phyloP scores from a whole-genome alignment of 805 yeast species.

The Ogataea saltuana region DNA sequence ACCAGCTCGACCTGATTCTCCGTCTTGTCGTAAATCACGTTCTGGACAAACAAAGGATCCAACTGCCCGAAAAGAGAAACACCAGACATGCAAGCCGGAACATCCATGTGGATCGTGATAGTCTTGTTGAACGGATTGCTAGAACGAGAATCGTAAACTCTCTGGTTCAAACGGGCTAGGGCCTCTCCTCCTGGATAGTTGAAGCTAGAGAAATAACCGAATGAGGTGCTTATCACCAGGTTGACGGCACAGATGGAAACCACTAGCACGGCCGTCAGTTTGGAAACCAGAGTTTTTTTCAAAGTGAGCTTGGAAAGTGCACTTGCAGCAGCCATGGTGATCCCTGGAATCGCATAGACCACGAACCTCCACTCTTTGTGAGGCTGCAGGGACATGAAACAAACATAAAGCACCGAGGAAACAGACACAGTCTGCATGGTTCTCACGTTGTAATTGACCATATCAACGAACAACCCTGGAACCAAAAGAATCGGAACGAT shows the following conservation, averaged over 20 bases:
- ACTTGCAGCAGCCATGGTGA: conserved; percentile 63
- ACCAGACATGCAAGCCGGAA: conserved; percentile 86
- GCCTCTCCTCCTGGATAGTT: conserved; percentile 94
- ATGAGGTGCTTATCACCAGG: conserved; percentile 44
- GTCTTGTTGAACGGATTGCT: conserved; percentile 10
- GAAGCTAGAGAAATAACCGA: conserved; percentile 62
- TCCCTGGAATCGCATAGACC: conserved; percentile 68
- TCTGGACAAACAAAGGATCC: conserved; percentile 36
- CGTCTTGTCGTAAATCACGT: conserved; percentile 65
- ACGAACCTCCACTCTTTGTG: conserved; percentile 96
- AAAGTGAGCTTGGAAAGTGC: conserved; percentile 20
- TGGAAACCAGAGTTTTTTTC: conserved; percentile 7
- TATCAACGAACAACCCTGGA: conserved; percentile 35
- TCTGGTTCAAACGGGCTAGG: conserved; percentile 48
- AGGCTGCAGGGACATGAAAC: conserved; percentile 73
- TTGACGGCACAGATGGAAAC: conserved; percentile 38
- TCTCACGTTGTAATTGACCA: conserved; percentile 31
- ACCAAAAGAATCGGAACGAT: conserved; percentile 41
- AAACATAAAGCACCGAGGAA: conserved; percentile 56
- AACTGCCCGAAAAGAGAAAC: conserved; percentile 73
- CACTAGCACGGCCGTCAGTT: conserved; percentile 32
- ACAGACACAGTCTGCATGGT: conserved; percentile 47
- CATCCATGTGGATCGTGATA: conserved; percentile 67
- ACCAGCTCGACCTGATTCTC: conserved; percentile 49
- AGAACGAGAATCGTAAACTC: conserved; percentile 9